Percentiles rank a stretch among this genome's conserved stretches.
These are phyloP conservation scores for Tetrastigma voinierianum DNA, from an alignment of 164 flowering plant species.

Conservation along the genomic window DNA sequence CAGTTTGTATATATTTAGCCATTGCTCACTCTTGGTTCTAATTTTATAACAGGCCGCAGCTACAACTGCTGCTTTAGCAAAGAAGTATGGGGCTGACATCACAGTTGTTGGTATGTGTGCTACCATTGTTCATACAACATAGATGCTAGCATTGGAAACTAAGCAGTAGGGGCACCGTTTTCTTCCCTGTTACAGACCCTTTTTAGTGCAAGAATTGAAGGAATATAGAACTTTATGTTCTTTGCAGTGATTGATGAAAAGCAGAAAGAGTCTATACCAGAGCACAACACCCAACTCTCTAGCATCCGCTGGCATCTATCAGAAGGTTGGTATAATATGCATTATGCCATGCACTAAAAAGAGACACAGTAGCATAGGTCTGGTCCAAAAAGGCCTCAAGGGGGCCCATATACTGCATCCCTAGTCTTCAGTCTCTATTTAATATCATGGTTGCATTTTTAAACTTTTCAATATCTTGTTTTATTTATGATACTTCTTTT, in stretches of 20 bases:
- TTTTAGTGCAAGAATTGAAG: conserved; percentile 27
- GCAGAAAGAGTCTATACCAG: conserved; percentile 66
- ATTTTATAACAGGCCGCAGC: conserved; percentile 63
- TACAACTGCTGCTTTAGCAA: conserved; percentile 84
- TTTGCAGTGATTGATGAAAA: conserved; percentile 89
- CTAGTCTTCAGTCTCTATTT: no score
- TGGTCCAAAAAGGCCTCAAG: no score
- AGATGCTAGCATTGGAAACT: not conserved
- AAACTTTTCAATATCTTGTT: no score
- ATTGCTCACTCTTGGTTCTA: not conserved
- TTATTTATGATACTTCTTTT: no score
- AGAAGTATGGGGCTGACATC: conserved; percentile 92
- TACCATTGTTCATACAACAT: conserved; percentile 2
- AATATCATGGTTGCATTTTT: no score
- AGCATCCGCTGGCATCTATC: conserved; percentile 95
- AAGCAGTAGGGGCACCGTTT: conserved; percentile 14
- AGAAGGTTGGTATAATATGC: conserved; percentile 55
- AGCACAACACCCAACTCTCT: conserved; percentile 83
- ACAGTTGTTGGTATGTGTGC: conserved; percentile 81
- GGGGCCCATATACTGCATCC: no score
- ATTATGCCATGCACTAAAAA: no score
- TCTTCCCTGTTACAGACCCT: conserved; percentile 15
- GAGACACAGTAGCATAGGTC: no score
- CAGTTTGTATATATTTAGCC: not conserved
- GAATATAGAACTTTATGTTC: conserved; percentile 30